Evolutionary conservation across 176 grass and related monocot species (phyloP), one percentile per base, ranked within the genome.

Genomic region (Carex pumila): DNA sequence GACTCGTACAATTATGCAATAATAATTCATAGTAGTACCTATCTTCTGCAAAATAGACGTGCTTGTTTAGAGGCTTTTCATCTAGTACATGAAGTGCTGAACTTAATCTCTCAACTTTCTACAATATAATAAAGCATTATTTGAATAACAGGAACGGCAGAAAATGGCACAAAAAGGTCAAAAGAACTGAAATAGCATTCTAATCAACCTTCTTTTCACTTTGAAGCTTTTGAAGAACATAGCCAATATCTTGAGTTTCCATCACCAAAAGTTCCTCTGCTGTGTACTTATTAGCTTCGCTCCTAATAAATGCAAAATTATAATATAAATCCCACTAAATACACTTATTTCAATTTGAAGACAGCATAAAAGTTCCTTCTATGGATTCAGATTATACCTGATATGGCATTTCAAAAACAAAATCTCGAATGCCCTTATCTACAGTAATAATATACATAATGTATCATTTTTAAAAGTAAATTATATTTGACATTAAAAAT

Each of bases 91-190:
- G 96, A 89, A 98, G 91, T 43, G 65, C 64, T 60, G 93, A 93
- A 69, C 75, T 90, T 76, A 95, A 86, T 34, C 79, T 93, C 80
- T 93, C 96, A 64, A 95, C 79, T 99, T 99, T 99, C 96, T 99
- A 83, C 75, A 79, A 59, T 3, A 45, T 19, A 25, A 5, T 21
- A 81, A 10, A 14, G 7, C 8, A 32, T 52, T 15, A 37, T 74
- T 79, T 81, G 34, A 83, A 71, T 45, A 77, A 65, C 81, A 37
- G 69, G 39, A 34, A 17, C 25, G 74, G 77, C 50, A 34, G 85
- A 61, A n/a, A 73, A 63, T 49, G 18, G 50, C 1, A 79, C 34
- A 61, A 43, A 54, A 61, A n/a, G 39, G 80, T 49, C 66, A 25
- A 10, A 82, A 59, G 61, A 63, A 78, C 3, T 74, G 17, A 72